A percentile compares a stretch with the other conserved stretches of the same genome.
Evolutionary conservation across 768 basidiomycete species (phyloP).

Genomic region (Scleroderma bovista): DNA sequence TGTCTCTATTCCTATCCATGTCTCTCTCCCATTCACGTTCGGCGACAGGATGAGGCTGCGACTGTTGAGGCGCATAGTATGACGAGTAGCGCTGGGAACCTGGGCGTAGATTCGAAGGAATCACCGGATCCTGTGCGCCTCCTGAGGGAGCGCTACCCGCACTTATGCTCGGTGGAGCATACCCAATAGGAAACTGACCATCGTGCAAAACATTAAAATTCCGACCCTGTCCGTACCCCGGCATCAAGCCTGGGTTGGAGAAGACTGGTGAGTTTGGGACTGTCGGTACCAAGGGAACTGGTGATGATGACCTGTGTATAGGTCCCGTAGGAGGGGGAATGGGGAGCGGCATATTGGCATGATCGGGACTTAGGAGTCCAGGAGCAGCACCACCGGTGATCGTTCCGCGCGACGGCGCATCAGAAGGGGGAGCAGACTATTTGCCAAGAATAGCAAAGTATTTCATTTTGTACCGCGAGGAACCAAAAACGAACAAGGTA

Average conservation of each 20-base stretch:
- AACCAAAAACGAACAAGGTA: background rate
- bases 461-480: slow-evolving; percentile 2
- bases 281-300: slow-evolving; percentile 10
- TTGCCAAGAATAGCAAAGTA: slow-evolving; percentile 11
- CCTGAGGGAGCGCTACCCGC: background rate
- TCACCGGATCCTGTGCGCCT: slow-evolving; percentile 15
- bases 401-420: slow-evolving; percentile 26
- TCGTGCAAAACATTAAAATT: slow-evolving; percentile 7
- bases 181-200: slow-evolving; percentile 12
- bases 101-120: slow-evolving; percentile 11
- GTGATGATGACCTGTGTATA: slow-evolving; percentile 7
- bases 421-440: slow-evolving; percentile 28
- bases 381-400: slow-evolving; percentile 3
- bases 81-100: slow-evolving; percentile 8
- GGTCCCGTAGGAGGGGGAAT: slow-evolving; percentile 12
- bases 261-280: slow-evolving; percentile 8
- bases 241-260: slow-evolving; percentile 5
- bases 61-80: slow-evolving; percentile 5
- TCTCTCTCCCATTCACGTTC: slow-evolving; percentile 16
- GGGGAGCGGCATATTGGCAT: slow-evolving; percentile 24
- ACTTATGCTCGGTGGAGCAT: slow-evolving; percentile 3
- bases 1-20: slow-evolving; percentile 14
- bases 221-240: slow-evolving; percentile 5
- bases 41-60: slow-evolving; percentile 1
- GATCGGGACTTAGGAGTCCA: slow-evolving; percentile 26